A percentile compares a stretch with the other conserved stretches of the same genome.
Conservation (phyloP, 805 yeast species). For the Schizosaccharomyces osmophilus region DNA sequence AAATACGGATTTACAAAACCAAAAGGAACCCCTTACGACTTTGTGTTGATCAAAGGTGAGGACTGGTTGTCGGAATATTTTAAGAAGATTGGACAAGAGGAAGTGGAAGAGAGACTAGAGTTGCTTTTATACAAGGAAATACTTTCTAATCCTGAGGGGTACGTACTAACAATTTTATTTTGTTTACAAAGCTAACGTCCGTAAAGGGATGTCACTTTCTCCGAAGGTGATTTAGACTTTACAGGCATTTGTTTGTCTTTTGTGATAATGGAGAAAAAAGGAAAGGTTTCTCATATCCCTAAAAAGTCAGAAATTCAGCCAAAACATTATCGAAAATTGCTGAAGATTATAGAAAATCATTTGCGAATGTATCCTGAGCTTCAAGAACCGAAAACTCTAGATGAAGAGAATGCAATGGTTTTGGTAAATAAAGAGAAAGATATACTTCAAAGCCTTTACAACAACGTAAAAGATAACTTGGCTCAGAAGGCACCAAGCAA, state of each 20-base stretch:
- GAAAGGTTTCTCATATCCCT: not conserved
- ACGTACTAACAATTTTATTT: not conserved
- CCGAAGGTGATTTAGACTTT: not conserved
- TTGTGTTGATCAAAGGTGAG: not conserved
- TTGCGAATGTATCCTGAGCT: not conserved
- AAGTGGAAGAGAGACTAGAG: not conserved
- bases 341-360: not conserved
- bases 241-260: not conserved
- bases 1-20: constrained; percentile 77
- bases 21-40: constrained; percentile 17
- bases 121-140: not conserved
- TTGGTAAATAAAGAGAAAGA: not conserved
- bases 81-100: not conserved
- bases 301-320: not conserved
- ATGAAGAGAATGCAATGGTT: not conserved
- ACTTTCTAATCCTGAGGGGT: not conserved
- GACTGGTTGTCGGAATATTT: not conserved
- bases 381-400: not conserved
- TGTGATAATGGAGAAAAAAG: not conserved
- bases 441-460: not conserved
- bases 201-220: not conserved
- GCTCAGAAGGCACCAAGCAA: not conserved
- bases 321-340: not conserved
- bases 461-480: not conserved
- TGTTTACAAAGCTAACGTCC: not conserved